Conservation (phyloP, 306 rosid species). For the Acmispon strigosus region DNA sequence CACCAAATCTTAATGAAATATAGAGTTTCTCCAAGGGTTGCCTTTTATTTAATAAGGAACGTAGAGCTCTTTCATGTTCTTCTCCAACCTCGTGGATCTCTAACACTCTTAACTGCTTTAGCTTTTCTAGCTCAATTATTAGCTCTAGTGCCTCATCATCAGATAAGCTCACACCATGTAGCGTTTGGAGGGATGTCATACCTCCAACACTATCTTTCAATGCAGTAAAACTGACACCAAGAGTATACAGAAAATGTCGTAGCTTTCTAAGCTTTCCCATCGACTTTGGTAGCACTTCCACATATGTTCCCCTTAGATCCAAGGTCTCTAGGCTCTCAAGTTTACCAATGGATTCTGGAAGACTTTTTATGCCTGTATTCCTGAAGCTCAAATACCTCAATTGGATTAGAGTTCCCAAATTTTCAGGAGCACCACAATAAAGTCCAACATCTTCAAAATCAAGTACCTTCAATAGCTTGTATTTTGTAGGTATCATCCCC, state of each 20-base stretch:
- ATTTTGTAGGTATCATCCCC: not conserved
- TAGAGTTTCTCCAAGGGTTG: not conserved
- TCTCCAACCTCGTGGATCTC: not conserved
- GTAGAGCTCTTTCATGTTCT: not conserved
- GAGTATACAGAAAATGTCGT: not conserved
- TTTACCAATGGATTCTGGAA: not conserved
- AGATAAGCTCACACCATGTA: not conserved
- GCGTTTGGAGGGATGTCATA: not conserved
- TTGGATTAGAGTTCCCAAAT: not conserved
- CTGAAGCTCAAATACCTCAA: not conserved
- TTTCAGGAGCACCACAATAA: not conserved
- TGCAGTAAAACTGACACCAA: not conserved
- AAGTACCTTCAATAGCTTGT: not conserved
- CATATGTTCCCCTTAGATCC: not conserved
- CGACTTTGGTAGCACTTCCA: not conserved
- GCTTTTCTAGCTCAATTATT: not conserved
- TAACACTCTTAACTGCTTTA: not conserved
- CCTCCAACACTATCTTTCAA: not conserved
- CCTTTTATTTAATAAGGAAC: not conserved
- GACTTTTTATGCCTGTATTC: no score
- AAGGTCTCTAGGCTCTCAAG: not conserved
- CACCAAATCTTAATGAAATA: rapidly evolving
- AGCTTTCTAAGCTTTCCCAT: not conserved
- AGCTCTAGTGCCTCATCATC: not conserved
- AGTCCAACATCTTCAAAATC: not conserved